Conservation (phyloP, 108 stramenopile genomes). For the Discostella pseudostelligera region DNA sequence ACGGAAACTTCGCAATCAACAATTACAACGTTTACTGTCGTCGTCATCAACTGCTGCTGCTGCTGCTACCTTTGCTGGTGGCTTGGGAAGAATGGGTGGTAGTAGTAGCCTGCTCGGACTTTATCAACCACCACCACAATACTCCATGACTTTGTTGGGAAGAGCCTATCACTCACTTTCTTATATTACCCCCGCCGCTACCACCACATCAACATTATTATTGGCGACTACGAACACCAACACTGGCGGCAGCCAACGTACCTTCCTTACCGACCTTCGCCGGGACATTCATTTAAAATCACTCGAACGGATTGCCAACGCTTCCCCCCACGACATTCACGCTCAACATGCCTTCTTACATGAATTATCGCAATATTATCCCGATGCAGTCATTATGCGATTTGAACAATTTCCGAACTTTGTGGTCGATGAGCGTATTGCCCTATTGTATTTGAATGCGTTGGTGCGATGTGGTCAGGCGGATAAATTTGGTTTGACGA, state of each 20-base stretch:
- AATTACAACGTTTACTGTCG: slow-evolving; percentile 2
- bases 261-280: slow-evolving; percentile 36
- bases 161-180: no score
- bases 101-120: no score
- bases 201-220: background rate
- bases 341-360: slow-evolving; percentile 72
- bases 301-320: slow-evolving; percentile 75
- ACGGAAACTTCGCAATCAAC: slow-evolving; percentile 17
- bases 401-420: slow-evolving; percentile 62
- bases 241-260: slow-evolving; percentile 3
- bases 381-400: slow-evolving; percentile 73
- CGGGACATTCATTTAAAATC: slow-evolving; percentile 63
- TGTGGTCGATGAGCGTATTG: slow-evolving; percentile 64
- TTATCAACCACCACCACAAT: no score
- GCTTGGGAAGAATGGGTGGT: no score
- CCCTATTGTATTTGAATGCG: slow-evolving; percentile 62
- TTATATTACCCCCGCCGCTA: background rate
- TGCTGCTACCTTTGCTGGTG: no score
- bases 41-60: no score
- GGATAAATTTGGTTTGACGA: slow-evolving; percentile 48
- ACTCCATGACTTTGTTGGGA: no score
- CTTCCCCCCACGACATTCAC: slow-evolving; percentile 52
- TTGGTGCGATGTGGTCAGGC: slow-evolving; percentile 43
- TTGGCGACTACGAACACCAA: background rate
- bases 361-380: slow-evolving; percentile 57